Conservation (phyloP, 371 early-diverging fungal species). For the Mortierella sp. region DNA sequence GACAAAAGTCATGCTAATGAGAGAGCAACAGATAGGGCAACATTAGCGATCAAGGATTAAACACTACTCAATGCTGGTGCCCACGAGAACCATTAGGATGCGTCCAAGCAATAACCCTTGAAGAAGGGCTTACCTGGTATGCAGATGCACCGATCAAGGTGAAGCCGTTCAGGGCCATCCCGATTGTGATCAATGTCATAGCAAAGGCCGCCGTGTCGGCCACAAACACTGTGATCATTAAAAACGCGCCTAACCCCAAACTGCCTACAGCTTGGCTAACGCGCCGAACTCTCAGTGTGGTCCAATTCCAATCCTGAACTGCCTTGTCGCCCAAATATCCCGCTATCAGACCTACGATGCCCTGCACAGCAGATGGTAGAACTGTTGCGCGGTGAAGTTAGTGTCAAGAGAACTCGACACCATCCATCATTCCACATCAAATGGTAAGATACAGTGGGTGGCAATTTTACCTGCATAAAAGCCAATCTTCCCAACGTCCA, state of each 20-base stretch:
- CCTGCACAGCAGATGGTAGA: slow-evolving; percentile 44
- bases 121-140: slow-evolving; percentile 36
- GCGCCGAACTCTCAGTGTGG: slow-evolving; percentile 34
- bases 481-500: slow-evolving; percentile 54
- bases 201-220: slow-evolving; percentile 34
- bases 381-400: slow-evolving; percentile 11
- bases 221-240: slow-evolving; percentile 33
- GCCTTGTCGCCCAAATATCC: slow-evolving; percentile 52
- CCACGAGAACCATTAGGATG: no score
- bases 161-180: slow-evolving; percentile 52
- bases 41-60: not conserved
- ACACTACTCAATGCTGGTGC: no score
- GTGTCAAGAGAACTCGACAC: no score
- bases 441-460: no score
- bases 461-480: slow-evolving; percentile 53
- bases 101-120: no score
- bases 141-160: slow-evolving; percentile 49
- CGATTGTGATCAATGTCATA: slow-evolving; percentile 40
- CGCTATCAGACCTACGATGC: slow-evolving; percentile 29
- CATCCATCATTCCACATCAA: no score
- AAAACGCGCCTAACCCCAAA: slow-evolving; percentile 30
- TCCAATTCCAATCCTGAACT: slow-evolving; percentile 30
- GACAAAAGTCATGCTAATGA: slow-evolving; percentile 51
- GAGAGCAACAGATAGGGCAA: not conserved
- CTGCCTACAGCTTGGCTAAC: slow-evolving; percentile 41